Conservation (phyloP, 2,329 filamentous ascomycete genomes). For the Thielaviopsis ethacetica region DNA sequence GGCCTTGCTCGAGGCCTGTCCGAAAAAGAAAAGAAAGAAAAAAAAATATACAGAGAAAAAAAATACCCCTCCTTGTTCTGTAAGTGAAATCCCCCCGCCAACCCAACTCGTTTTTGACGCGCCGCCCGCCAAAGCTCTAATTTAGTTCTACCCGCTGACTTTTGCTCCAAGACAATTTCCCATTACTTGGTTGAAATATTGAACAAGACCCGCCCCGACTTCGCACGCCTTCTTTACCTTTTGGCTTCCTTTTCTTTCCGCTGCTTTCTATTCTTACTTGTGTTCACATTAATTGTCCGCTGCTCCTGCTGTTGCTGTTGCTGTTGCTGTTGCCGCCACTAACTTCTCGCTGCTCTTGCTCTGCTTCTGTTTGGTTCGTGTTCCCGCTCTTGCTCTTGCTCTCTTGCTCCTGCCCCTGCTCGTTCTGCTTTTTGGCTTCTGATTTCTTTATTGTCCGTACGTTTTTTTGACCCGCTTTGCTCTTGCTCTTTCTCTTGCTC, state of each 20-base stretch:
- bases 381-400: background rate
- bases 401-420: background rate
- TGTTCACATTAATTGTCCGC: too few relatives aligned
- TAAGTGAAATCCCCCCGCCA: background rate
- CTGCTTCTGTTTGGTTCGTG: background rate
- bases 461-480: background rate
- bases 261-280: background rate
- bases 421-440: background rate
- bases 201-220: conserved; percentile 8
- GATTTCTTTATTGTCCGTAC: background rate
- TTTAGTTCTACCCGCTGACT: background rate
- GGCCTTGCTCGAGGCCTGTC: too few relatives aligned
- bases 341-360: background rate
- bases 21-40: too few relatives aligned
- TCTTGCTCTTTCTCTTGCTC: background rate
- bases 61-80: background rate
- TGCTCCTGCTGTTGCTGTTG: background rate
- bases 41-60: background rate
- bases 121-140: background rate
- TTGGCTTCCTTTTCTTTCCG: background rate
- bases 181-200: conserved; percentile 7
- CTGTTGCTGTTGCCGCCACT: too few relatives aligned
- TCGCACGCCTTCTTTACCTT: conserved; percentile 4
- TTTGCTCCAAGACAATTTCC: background rate
- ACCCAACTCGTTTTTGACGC: background rate